Evolutionary conservation across 2,329 filamentous ascomycete species (phyloP).

Genomic region (Pestalotiopsis fici): DNA sequence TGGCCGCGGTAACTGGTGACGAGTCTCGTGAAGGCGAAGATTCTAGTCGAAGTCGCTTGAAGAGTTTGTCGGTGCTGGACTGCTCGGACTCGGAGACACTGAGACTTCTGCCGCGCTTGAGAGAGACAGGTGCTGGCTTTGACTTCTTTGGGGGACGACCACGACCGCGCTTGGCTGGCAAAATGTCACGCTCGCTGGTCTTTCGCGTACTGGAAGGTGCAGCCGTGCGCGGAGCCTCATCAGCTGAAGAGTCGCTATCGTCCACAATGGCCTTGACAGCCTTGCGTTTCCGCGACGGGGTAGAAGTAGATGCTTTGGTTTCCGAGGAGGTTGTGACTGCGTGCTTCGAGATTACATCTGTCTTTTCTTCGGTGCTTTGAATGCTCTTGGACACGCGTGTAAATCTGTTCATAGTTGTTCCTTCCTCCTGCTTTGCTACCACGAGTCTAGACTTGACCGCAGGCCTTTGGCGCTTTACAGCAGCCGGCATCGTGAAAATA

Average conservation of each 20-base stretch:
- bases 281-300: constrained; percentile 36
- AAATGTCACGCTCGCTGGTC: constrained; percentile 8
- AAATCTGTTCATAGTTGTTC: constrained; percentile 43
- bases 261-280: constrained; percentile 26
- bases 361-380: constrained; percentile 34
- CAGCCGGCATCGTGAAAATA: constrained; percentile 26
- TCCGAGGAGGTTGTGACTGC: constrained; percentile 31
- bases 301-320: constrained; percentile 39
- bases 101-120: constrained; percentile 30
- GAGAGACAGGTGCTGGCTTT: constrained; percentile 21
- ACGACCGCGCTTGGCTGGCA: constrained; percentile 24
- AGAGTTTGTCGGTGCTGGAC: constrained; percentile 33
- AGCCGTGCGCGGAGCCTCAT: constrained; percentile 24
- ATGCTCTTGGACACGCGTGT: constrained; percentile 47
- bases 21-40: constrained; percentile 33
- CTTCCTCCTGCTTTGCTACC: constrained; percentile 25
- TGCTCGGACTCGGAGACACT: constrained; percentile 33
- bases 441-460: constrained; percentile 21
- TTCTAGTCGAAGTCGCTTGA: constrained; percentile 42
- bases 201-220: constrained; percentile 12
- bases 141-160: constrained; percentile 28
- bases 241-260: constrained; percentile 25
- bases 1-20: constrained; percentile 36
- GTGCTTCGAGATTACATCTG: constrained; percentile 20
- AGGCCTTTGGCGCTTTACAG: constrained; percentile 27